Percentiles rank a stretch among this genome's conserved stretches.
These are phyloP conservation scores for Debaryomyces fabryi DNA, from an alignment of 1,139 yeast genomes.

Conservation along the genomic window DNA sequence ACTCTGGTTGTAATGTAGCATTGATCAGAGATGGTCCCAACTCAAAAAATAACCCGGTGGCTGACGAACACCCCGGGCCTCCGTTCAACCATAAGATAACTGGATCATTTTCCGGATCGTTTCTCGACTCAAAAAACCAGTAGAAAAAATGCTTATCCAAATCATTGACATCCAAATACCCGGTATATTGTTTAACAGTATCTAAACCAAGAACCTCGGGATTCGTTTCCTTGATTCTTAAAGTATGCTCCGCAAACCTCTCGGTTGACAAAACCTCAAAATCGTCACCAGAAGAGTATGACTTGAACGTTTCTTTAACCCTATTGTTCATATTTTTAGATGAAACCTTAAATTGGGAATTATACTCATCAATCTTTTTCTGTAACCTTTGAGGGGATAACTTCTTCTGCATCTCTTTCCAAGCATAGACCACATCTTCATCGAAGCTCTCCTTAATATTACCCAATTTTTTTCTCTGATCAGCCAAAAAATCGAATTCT, in stretches of 20 bases:
- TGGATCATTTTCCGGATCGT: slow-evolving; percentile 85
- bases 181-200: slow-evolving; percentile 63
- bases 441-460: slow-evolving; percentile 9
- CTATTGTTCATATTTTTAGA: slow-evolving; percentile 16
- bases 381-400: slow-evolving; percentile 21
- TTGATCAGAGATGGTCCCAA: slow-evolving; percentile 83
- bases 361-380: slow-evolving; percentile 23
- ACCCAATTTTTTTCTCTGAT: slow-evolving; percentile 12
- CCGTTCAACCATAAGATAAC: slow-evolving; percentile 64
- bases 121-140: slow-evolving; percentile 90
- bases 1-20: slow-evolving; percentile 64
- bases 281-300: neutral
- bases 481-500: slow-evolving; percentile 9
- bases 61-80: slow-evolving; percentile 43
- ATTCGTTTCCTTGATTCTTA: slow-evolving; percentile 43
- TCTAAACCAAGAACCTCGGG: slow-evolving; percentile 55
- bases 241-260: slow-evolving; percentile 36
- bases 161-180: slow-evolving; percentile 59
- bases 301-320: slow-evolving; percentile 8
- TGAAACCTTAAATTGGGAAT: slow-evolving; percentile 13
- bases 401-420: slow-evolving; percentile 28
- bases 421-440: slow-evolving; percentile 19
- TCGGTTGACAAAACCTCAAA: slow-evolving; percentile 27
- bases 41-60: slow-evolving; percentile 90
- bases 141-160: slow-evolving; percentile 77